Conservation (phyloP, 2,329 filamentous ascomycete genomes). For the Aureobasidium sp. region DNA sequence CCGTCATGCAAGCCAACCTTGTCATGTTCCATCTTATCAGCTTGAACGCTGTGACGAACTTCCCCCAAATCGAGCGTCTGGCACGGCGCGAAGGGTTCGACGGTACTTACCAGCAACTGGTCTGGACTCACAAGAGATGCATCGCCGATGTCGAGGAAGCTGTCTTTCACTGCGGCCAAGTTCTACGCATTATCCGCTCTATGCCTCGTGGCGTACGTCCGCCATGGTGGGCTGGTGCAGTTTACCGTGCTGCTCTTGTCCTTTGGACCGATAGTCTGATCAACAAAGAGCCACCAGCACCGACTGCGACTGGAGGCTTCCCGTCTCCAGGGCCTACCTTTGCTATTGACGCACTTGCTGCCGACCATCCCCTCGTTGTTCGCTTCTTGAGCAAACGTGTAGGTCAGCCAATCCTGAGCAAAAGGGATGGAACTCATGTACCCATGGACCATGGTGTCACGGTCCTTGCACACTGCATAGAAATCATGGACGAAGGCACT, state of each 20-base stretch:
- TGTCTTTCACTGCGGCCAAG: conserved; percentile 61
- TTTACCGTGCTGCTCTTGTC: conserved; percentile 60
- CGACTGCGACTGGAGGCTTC: conserved; percentile 31
- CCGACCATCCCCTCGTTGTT: conserved; percentile 46
- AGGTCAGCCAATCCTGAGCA: conserved; percentile 46
- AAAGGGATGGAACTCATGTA: conserved; percentile 43
- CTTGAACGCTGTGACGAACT: conserved; percentile 61
- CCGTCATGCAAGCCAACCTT: conserved; percentile 57
- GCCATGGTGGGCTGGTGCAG: conserved; percentile 63
- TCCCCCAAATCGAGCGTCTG: conserved; percentile 59
- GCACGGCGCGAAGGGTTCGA: conserved; percentile 56
- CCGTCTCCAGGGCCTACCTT: conserved; percentile 37
- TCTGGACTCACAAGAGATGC: conserved; percentile 54
- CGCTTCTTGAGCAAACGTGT: conserved; percentile 49
- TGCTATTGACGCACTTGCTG: conserved; percentile 44
- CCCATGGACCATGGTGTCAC: conserved; percentile 42
- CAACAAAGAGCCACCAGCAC: conserved; percentile 39
- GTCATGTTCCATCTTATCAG: conserved; percentile 65
- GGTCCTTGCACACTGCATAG: conserved; percentile 46
- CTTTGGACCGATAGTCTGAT: conserved; percentile 57
- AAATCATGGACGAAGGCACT: conserved; percentile 47
- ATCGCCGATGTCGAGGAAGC: conserved; percentile 58
- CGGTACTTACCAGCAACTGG: conserved; percentile 47
- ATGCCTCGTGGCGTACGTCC: conserved; percentile 57
- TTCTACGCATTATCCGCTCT: conserved; percentile 52